Evolutionary conservation across 768 basidiomycete genomes (phyloP), one percentile per base, ranked within the genome.

Genomic region (Tephrocybe rancida): DNA sequence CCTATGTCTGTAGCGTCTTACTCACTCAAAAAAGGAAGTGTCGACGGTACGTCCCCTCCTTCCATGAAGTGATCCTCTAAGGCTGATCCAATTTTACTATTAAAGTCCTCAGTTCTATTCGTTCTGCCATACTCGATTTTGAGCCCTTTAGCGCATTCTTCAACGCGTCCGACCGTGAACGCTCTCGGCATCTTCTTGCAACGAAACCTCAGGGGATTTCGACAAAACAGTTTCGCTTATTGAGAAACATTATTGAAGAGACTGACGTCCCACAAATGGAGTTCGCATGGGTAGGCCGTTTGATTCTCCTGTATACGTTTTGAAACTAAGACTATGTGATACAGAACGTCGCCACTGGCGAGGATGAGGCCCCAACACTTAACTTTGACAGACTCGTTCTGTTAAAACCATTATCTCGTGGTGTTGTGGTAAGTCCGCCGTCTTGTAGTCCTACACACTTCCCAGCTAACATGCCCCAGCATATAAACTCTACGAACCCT

Each of bases 271-370:
- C 56, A 4, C 56, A 57, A 27, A 45, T 50, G 30, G 56, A 57
- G 38, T 58, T 58, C 24, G 50, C 57, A n/a, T 58, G 57, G 57
- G 57, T 52, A n/a, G 24, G 54, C n/a, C n/a, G n/a, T n/a, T n/a
- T n/a, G n/a, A n/a, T n/a, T n/a, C n/a, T n/a, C n/a, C n/a, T n/a
- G n/a, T n/a, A n/a, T n/a, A n/a, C n/a, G n/a, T n/a, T n/a, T n/a
- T n/a, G n/a, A n/a, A n/a, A n/a, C n/a, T n/a, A n/a, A n/a, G n/a
- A n/a, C n/a, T n/a, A n/a, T n/a, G n/a, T n/a, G n/a, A n/a, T n/a
- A n/a, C n/a, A n/a, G n/a, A n/a, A n/a, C n/a, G n/a, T n/a, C n/a
- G 57, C 53, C 11, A 7, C 57, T 1, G 57, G 47, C 27, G 11
- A 38, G 3, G 52, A 55, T 13, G 48, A 55, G 22, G 32, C 48